These are phyloP conservation scores for Westerdykella ornata DNA, from an alignment of 2,329 filamentous ascomycete species.

Conservation along the genomic window DNA sequence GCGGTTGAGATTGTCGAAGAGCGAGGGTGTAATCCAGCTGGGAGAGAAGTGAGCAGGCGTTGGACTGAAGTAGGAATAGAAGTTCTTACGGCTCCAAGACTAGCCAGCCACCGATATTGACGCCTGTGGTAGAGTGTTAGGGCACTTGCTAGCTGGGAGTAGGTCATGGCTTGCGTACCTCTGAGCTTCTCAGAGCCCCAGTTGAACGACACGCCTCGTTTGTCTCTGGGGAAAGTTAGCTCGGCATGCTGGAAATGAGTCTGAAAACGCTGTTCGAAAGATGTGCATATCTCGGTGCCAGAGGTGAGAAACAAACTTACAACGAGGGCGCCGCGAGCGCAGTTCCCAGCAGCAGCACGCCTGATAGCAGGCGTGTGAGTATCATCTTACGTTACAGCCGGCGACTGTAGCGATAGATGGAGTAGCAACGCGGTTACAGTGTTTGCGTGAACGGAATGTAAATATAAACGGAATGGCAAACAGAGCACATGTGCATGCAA, in stretches of 20 bases:
- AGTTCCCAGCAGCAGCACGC: slow-evolving; percentile 18
- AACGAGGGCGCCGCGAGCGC: slow-evolving; percentile 20
- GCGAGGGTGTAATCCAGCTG: slow-evolving; percentile 53
- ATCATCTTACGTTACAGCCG: slow-evolving; percentile 16
- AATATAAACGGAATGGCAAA: too few species aligned
- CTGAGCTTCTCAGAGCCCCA: slow-evolving; percentile 48
- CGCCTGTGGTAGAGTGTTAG: slow-evolving; percentile 19
- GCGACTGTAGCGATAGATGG: neutral
- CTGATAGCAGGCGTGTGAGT: slow-evolving; percentile 16
- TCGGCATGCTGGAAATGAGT: neutral
- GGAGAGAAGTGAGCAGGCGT: neutral
- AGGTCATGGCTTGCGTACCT: neutral
- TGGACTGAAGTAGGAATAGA: neutral
- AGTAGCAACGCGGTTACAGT: neutral
- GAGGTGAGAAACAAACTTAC: neutral
- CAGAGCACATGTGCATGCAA: too few species aligned
- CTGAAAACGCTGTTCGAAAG: neutral
- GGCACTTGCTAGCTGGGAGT: too few species aligned
- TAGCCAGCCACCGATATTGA: slow-evolving; percentile 49
- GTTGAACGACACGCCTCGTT: slow-evolving; percentile 38
- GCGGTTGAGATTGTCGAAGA: slow-evolving; percentile 40
- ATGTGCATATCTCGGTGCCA: neutral
- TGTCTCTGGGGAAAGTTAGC: slow-evolving; percentile 21
- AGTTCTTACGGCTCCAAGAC: slow-evolving; percentile 41
- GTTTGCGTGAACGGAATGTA: too few species aligned